These are phyloP conservation scores for Aspergillus candidus DNA, from an alignment of 2,329 filamentous ascomycete genomes.

Conservation along the genomic window DNA sequence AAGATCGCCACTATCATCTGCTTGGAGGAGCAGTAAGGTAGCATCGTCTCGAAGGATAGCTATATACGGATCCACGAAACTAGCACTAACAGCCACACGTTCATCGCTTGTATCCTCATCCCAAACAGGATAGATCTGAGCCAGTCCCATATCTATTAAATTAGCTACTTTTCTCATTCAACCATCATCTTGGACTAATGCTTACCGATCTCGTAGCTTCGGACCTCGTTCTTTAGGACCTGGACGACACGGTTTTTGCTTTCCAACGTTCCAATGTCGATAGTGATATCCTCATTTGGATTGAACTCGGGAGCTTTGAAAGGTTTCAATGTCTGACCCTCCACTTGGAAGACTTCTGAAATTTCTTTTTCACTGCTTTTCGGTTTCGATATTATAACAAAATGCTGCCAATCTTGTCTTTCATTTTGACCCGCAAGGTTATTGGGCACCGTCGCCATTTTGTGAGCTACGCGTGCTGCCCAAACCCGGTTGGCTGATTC, in stretches of 20 bases:
- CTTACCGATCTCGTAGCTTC: constrained; percentile 84
- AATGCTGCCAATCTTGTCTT: constrained; percentile 60
- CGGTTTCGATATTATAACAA: constrained; percentile 72
- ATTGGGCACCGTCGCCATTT: constrained; percentile 43
- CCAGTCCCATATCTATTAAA: constrained; percentile 67
- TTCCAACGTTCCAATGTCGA: constrained; percentile 81
- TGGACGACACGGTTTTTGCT: constrained; percentile 77
- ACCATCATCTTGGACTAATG: constrained; percentile 3
- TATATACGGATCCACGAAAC: constrained; percentile 80
- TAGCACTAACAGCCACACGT: constrained; percentile 69
- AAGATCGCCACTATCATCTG: constrained; percentile 74
- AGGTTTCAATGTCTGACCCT: constrained; percentile 66
- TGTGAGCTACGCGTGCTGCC: constrained; percentile 58
- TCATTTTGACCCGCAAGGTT: constrained; percentile 39
- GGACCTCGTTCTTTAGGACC: constrained; percentile 76
- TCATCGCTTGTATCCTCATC: constrained; percentile 80
- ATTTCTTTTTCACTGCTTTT: constrained; percentile 63
- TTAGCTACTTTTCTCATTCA: constrained; percentile 8
- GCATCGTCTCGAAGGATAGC: constrained; percentile 77
- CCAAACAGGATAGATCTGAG: constrained; percentile 86
- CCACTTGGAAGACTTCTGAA: constrained; percentile 71
- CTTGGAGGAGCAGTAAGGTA: constrained; percentile 70
- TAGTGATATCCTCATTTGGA: constrained; percentile 74
- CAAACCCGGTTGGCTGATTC: constrained; percentile 71
- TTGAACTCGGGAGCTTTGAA: constrained; percentile 86